Evolutionary conservation across 305 asterid species (phyloP).

Genomic region (Lippia alba): DNA sequence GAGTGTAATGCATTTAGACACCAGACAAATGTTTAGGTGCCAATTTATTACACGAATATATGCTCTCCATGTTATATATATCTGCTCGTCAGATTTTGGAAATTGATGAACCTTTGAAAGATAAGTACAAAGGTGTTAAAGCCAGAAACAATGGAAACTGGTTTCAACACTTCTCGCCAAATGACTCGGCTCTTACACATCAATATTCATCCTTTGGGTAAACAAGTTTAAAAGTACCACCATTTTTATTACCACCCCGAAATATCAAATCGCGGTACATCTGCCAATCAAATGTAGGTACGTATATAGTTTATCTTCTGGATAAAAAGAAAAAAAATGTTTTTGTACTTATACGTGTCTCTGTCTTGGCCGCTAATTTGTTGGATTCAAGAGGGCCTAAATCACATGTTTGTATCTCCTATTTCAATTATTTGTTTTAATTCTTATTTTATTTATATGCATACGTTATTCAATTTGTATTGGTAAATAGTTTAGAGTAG

Average conservation of each 20-base stretch:
- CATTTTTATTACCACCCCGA: background rate
- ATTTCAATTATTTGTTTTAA: too few relatives aligned
- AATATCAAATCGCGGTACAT: background rate
- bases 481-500: too few relatives aligned
- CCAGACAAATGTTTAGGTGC: background rate
- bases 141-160: background rate
- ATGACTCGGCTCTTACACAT: constrained; percentile 18
- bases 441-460: too few relatives aligned
- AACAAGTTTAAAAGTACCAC: background rate
- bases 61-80: constrained; percentile 33
- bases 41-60: constrained; percentile 14
- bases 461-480: too few relatives aligned
- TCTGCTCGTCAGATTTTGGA: constrained; percentile 13
- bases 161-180: constrained; percentile 5
- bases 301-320: too few relatives aligned
- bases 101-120: background rate
- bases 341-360: too few relatives aligned
- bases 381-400: too few relatives aligned
- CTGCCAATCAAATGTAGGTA: too few relatives aligned
- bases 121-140: constrained; percentile 1
- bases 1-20: background rate
- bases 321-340: too few relatives aligned
- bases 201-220: background rate
- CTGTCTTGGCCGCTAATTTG: too few relatives aligned
- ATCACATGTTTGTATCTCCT: too few relatives aligned